Evolutionary conservation across 805 yeast genomes (phyloP), one percentile per base, ranked within the genome.

Genomic region (Kazachstania bromeliacearum): DNA sequence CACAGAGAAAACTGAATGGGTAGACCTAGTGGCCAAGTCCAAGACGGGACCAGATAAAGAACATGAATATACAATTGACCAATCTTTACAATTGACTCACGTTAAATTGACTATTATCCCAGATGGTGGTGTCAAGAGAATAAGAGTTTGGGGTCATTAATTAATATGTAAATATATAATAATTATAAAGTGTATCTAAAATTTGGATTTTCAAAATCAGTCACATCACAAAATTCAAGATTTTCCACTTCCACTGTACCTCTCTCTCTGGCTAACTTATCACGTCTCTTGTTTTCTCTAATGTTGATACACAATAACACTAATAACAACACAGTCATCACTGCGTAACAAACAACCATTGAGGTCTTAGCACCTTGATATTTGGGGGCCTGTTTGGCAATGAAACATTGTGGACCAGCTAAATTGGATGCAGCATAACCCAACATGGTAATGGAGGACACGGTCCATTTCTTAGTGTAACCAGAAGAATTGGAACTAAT

Each of bases 111-210:
- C 83, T 7, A 80, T 89, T 58, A 81, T 87, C 45, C 98, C 98
- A 16, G 98, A 89, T 55, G 98, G 98, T 34, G 98, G 98, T 42
- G 85, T 87, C 38, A 89, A 89, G 68, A 74, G 98, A 57, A 63
- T 89, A 26, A 73, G 95, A 46, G 92, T 88, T 19, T 73, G 75
- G 50, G 97, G 96, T 7, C 28, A 34, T 27, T 55, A 40, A 38
- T 14, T 19, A 26, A 13, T 12, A 13, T 26, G 14, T 12, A 17
- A 28, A 23, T 23, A n/a, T 23, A 23, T 12, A 31, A 21, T 8
- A 15, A 14, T 25, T 36, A 43, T 22, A 33, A 35, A 16, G 50
- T 42, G 28, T 67, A 68, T 40, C 71, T 60, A 38, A 68, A 66
- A 27, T 54, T 46, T 7, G 64, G 64, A 47, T 67, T 66, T 38